Evolutionary conservation across 2,329 filamentous ascomycete species (phyloP), one percentile per base, ranked within the genome.

Genomic region (Cordyceps farinosa): DNA sequence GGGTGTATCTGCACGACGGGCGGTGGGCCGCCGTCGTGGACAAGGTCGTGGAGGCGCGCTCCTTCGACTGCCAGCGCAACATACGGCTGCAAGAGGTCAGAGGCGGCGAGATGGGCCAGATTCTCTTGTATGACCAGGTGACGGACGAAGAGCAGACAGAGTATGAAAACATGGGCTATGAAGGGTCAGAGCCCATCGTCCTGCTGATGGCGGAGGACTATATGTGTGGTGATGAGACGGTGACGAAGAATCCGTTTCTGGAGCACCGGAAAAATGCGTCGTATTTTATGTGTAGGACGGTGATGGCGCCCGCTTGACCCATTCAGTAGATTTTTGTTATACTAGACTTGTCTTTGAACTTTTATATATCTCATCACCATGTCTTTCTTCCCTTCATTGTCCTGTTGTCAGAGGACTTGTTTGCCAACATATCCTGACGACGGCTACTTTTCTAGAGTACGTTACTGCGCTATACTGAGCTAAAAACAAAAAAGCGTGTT

Each of bases 81-180:
- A 13, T 36, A 5, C 11, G 9, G 2, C 15, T 56, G 38, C 30
- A 15, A 10, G 3, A 22, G 27, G 11, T 56, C 13, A 56, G 10
- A 38, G 53, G 53, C 27, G 53, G 53, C 6, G 53, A 56, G 53
- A 56, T 56, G 53, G 53, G 53, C 15, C 11, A 30, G 15, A 45
- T 45, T 8, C 29, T 56, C 11, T 10, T 56, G 15, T n/a, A 17
- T 6, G 52, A 55, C 17, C n/a, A n/a, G 8, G 13, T 44, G 22
- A 17, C 53, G 40, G 5, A 3, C 10, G 29, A 45, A 15, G 27
- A 44, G 53, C 9, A n/a, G 29, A n/a, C 5, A 6, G 30, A 56
- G 17, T 32, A 56, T 7, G 53, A 32, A 13, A 22, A 7, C 3
- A 30, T 56, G 53, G 53, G 53, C 8, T 56, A 56, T 15, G 53